A percentile compares a stretch with the other conserved stretches of the same genome.
Conservation (phyloP, 305 asterid genomes). For the Solanum hybrid region DNA sequence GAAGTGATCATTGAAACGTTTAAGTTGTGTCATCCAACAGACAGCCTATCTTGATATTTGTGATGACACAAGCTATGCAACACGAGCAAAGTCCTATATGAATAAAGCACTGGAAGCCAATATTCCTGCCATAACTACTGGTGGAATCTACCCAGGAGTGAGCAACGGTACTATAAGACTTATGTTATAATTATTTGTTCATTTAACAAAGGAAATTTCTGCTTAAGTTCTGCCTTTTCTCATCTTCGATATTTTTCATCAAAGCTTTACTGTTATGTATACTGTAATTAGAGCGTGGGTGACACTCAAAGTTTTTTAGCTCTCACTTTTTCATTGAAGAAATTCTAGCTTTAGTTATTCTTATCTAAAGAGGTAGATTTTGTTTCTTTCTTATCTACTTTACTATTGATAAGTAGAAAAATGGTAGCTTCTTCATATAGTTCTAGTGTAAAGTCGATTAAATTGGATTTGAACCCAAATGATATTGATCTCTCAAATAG, state of each 20-base stretch:
- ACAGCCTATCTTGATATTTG: slow-evolving; percentile 89
- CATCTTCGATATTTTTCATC: background rate
- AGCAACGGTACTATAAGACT: slow-evolving; percentile 69
- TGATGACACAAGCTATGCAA: slow-evolving; percentile 73
- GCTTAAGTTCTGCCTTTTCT: background rate
- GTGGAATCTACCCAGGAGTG: slow-evolving; percentile 98
- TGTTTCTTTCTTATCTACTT: background rate
- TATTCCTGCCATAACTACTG: slow-evolving; percentile 83
- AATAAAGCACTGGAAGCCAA: slow-evolving; percentile 55
- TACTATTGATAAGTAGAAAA: background rate
- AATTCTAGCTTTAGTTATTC: background rate
- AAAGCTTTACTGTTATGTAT: background rate
- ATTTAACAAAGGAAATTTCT: background rate
- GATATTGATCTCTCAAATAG: background rate
- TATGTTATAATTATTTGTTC: slow-evolving; percentile 20
- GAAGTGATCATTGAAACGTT: background rate
- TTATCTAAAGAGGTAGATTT: background rate
- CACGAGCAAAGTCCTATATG: slow-evolving; percentile 75
- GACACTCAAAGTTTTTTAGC: background rate
- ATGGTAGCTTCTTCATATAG: background rate
- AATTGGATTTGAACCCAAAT: background rate
- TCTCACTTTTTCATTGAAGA: background rate
- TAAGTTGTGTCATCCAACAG: slow-evolving; percentile 32
- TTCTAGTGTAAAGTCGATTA: background rate
- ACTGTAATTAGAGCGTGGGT: background rate